Evolutionary conservation across 768 basidiomycete species (phyloP).

Genomic region (Suillus discolor): DNA sequence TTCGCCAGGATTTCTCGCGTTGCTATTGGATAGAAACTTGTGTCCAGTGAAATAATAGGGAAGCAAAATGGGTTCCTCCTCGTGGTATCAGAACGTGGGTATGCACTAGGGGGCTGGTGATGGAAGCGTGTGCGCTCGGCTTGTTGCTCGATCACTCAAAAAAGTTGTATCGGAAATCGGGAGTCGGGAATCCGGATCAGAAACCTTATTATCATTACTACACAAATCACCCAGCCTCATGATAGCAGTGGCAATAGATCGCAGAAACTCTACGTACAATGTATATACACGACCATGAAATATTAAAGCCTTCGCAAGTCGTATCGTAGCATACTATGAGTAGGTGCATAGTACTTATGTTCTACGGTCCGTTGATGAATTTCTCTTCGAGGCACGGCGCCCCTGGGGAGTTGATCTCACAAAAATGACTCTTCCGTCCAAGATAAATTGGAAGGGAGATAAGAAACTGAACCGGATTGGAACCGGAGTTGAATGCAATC

Average conservation of each 20-base stretch:
- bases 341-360: not conserved
- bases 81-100: not conserved
- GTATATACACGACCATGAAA: not conserved
- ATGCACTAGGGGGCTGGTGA: not conserved
- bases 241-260: not conserved
- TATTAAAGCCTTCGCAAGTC: not conserved
- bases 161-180: constrained; percentile 8
- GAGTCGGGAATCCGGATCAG: constrained; percentile 5
- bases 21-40: not conserved
- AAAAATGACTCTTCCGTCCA: not conserved
- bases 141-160: not conserved
- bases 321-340: not conserved
- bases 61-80: not conserved
- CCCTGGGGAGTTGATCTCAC: not conserved
- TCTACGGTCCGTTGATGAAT: not conserved
- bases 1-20: not conserved
- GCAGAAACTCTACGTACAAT: not conserved
- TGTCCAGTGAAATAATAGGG: not conserved
- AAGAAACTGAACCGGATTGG: not conserved
- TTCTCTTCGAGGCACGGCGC: too few relatives aligned
- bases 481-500: not conserved
- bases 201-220: not conserved
- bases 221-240: not conserved
- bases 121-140: not conserved
- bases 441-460: not conserved